Evolutionary conservation across 306 rosid species (phyloP).

Genomic region (Alnus glutinosa): DNA sequence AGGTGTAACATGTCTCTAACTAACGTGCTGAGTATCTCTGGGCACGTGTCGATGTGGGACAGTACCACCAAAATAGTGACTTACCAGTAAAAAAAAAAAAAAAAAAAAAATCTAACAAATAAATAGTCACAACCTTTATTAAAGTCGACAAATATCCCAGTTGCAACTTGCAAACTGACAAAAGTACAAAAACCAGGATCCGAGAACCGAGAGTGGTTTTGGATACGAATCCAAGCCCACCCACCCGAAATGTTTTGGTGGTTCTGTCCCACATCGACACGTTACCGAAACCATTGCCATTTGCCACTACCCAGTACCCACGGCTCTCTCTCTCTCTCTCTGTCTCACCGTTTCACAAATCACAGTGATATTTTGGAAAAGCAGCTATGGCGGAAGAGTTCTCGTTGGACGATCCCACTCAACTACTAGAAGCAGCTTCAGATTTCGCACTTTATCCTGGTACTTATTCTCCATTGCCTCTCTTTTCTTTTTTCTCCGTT

Average conservation of each 20-base stretch:
- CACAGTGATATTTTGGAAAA: neutral
- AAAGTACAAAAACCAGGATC: neutral
- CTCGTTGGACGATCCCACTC: slow-evolving; percentile 58
- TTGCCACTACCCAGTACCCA: neutral
- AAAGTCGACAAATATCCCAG: no score
- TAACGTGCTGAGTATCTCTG: no score
- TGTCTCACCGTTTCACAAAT: neutral
- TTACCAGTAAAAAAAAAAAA: no score
- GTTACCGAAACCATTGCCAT: neutral
- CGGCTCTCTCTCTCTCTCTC: neutral
- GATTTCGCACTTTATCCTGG: slow-evolving; percentile 70
- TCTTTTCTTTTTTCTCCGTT: neutral
- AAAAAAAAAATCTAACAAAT: no score
- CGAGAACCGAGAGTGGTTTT: no score
- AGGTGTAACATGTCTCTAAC: no score
- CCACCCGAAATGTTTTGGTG: neutral
- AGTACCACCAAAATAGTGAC: no score
- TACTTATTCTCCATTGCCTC: slow-evolving; percentile 8
- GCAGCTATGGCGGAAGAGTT: slow-evolving; percentile 43
- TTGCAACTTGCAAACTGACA: no score
- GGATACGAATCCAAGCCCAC: neutral
- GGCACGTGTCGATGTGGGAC: no score
- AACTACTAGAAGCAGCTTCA: slow-evolving; percentile 68
- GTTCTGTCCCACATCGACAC: neutral
- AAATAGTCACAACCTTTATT: no score